phyloP scores from a whole-genome alignment of 768 basidiomycete genomes.

The Filobasidium floriforme region DNA sequence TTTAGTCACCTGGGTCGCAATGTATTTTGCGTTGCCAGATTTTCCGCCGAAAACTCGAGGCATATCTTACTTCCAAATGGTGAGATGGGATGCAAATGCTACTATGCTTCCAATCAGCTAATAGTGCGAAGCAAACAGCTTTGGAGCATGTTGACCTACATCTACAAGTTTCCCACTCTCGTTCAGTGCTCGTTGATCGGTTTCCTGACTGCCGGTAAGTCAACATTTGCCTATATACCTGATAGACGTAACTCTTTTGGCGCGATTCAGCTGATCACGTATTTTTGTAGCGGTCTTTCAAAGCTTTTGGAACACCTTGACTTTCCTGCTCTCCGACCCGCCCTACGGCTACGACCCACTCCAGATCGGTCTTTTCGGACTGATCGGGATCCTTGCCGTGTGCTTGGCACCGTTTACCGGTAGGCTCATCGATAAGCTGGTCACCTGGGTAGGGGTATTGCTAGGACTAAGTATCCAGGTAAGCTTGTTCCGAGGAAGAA shows the following conservation, averaged over 20 bases:
- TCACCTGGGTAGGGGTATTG: conserved; percentile 71
- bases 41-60: conserved; percentile 56
- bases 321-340: conserved; percentile 69
- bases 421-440: conserved; percentile 58
- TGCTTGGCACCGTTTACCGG: conserved; percentile 64
- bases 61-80: conserved; percentile 57
- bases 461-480: conserved; percentile 48
- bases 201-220: conserved; percentile 54
- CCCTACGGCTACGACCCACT: conserved; percentile 58
- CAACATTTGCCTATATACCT: not conserved
- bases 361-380: conserved; percentile 65
- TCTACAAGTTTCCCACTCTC: conserved; percentile 68
- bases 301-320: conserved; percentile 48
- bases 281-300: conserved; percentile 20
- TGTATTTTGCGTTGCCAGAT: conserved; percentile 68
- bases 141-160: conserved; percentile 65
- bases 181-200: conserved; percentile 57
- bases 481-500: not conserved
- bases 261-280: not conserved
- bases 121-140: too few species aligned
- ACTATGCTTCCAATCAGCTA: too few species aligned
- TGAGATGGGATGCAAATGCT: too few species aligned
- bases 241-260: too few species aligned
- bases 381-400: conserved; percentile 59
- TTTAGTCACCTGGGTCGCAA: conserved; percentile 52